A percentile compares a stretch with the other conserved stretches of the same genome.
These are phyloP conservation scores for Coniella lustricola DNA, from an alignment of 2,329 filamentous ascomycete genomes.

Conservation along the genomic window DNA sequence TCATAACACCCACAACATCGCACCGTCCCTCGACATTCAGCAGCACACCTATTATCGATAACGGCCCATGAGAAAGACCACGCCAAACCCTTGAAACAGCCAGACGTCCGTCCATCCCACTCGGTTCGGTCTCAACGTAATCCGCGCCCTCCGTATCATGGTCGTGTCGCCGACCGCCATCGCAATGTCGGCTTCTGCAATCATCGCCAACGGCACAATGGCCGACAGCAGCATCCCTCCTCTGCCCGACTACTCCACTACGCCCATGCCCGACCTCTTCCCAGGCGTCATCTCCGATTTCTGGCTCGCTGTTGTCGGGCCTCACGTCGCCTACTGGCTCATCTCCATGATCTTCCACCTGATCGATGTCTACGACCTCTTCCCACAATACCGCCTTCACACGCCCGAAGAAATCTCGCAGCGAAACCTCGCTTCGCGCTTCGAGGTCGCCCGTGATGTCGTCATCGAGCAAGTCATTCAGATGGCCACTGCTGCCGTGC, in stretches of 20 bases:
- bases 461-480: slow-evolving; percentile 89
- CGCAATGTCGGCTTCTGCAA: slow-evolving; percentile 32
- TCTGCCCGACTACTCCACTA: slow-evolving; percentile 72
- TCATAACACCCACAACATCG: no score
- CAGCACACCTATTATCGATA: no score
- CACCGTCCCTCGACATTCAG: no score
- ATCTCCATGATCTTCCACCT: slow-evolving; percentile 81
- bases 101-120: neutral
- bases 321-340: slow-evolving; percentile 81
- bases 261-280: slow-evolving; percentile 63
- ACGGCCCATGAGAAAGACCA: no score
- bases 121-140: no score
- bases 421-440: slow-evolving; percentile 78
- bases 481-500: slow-evolving; percentile 58
- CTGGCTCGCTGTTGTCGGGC: slow-evolving; percentile 66
- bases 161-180: slow-evolving; percentile 31
- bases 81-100: no score
- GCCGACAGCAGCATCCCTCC: slow-evolving; percentile 63
- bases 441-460: slow-evolving; percentile 84
- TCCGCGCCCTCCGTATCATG: slow-evolving; percentile 25
- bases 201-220: slow-evolving; percentile 46
- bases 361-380: slow-evolving; percentile 78
- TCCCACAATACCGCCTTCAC: slow-evolving; percentile 87
- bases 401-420: slow-evolving; percentile 86
- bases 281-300: slow-evolving; percentile 70